Evolutionary conservation across 805 yeast genomes (phyloP).

Genomic region (Candida pseudofarinosa): DNA sequence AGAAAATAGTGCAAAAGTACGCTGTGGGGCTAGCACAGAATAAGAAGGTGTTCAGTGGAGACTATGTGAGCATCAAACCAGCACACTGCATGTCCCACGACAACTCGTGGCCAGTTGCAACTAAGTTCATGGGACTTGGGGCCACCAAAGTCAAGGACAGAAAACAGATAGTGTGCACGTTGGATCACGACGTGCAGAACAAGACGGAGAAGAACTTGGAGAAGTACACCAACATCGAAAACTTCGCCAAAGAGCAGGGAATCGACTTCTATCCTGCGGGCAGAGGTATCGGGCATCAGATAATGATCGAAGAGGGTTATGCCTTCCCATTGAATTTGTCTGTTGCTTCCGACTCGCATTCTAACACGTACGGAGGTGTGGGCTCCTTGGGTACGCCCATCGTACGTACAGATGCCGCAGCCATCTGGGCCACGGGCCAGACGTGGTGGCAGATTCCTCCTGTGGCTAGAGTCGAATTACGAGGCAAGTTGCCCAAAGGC

Average conservation of each 20-base stretch:
- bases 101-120: conserved; percentile 98
- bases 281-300: conserved; percentile 98
- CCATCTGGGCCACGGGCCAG: conserved; percentile 99
- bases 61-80: conserved; percentile 90
- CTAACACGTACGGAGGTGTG: conserved; percentile 96
- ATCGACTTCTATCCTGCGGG: conserved; percentile 98
- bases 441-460: conserved; percentile 99
- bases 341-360: conserved; percentile 97
- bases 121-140: conserved; percentile 93
- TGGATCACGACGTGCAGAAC: conserved; percentile 98
- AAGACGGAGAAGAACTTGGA: conserved; percentile 81
- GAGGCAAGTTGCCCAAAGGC: conserved; percentile 77
- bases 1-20: conserved; percentile 89
- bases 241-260: conserved; percentile 85
- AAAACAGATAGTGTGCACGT: conserved; percentile 89
- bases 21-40: conserved; percentile 81
- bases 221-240: conserved; percentile 84
- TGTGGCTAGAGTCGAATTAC: conserved; percentile 87
- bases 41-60: conserved; percentile 81
- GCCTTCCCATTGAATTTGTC: conserved; percentile 92
- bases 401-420: conserved; percentile 97
- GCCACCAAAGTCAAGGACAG: conserved; percentile 79
- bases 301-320: conserved; percentile 98
- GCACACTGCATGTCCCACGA: conserved; percentile 99
- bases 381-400: conserved; percentile 96